Evolutionary conservation across 176 grass and related monocot species (phyloP).

Genomic region (Lolium perenne): DNA sequence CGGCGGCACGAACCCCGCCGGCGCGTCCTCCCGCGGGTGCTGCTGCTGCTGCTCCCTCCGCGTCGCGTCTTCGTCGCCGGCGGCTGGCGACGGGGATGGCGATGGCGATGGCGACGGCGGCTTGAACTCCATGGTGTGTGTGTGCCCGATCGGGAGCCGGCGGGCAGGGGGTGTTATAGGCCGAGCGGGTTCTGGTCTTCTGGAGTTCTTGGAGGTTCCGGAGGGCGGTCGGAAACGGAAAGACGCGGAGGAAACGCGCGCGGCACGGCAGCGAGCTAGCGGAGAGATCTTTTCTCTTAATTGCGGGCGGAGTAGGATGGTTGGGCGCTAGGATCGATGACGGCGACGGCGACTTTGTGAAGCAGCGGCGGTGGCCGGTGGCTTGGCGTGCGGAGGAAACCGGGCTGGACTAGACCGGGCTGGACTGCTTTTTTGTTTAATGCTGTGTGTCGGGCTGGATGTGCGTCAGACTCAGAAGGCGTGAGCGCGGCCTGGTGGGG

Average conservation of each 20-base stretch:
- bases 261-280: not conserved
- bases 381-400: slow-evolving; percentile 9
- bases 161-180: not conserved
- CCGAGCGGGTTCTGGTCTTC: too few species aligned
- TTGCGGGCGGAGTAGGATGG: slow-evolving; percentile 11
- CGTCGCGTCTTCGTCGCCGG: not conserved
- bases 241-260: not conserved
- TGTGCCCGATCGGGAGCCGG: not conserved
- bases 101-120: not conserved
- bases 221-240: slow-evolving; percentile 16
- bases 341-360: not conserved
- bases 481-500: not conserved
- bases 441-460: not conserved
- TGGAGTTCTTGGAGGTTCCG: not conserved
- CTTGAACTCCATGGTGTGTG: not conserved
- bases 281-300: not conserved
- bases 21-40: slow-evolving; percentile 28
- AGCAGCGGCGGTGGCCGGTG: not conserved
- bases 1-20: slow-evolving; percentile 39
- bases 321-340: slow-evolving; percentile 7
- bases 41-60: not conserved
- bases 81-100: not conserved
- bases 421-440: not conserved
- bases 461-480: not conserved
- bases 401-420: not conserved